A percentile compares a stretch with the other conserved stretches of the same genome.
These are phyloP conservation scores for Stevia rebaudiana DNA, from an alignment of 140 eudicot genomes.

Conservation along the genomic window DNA sequence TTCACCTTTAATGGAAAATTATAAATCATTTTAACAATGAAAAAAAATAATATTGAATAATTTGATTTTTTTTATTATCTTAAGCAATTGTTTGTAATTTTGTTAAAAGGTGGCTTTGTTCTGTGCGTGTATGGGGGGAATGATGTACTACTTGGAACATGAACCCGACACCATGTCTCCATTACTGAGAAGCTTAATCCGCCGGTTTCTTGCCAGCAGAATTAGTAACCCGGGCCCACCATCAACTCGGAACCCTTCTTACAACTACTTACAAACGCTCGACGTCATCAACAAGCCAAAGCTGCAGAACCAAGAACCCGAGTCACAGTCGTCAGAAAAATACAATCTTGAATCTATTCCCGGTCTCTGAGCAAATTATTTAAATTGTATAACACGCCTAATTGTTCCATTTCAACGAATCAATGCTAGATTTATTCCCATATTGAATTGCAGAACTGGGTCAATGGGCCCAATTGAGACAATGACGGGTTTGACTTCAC, in stretches of 20 bases:
- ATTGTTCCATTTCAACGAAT: conserved; percentile 2
- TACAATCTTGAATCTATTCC: conserved; percentile 97
- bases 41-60: too few relatives aligned
- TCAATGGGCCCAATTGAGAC: background rate
- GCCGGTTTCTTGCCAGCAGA: conserved; percentile 92
- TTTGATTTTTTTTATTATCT: too few relatives aligned
- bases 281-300: conserved; percentile 62
- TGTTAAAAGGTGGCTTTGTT: conserved; percentile 71
- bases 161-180: conserved; percentile 99
- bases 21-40: background rate
- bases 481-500: background rate
- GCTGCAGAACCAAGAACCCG: conserved; percentile 38
- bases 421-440: background rate
- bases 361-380: conserved; percentile 55
- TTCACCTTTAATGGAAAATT: background rate
- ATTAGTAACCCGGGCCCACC: conserved; percentile 81
- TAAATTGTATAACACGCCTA: background rate
- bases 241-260: conserved; percentile 56
- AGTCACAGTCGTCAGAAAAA: conserved; percentile 41
- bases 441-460: conserved; percentile 10
- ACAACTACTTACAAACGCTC: conserved; percentile 57
- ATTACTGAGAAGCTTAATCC: conserved; percentile 71
- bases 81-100: background rate
- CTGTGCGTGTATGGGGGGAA: conserved; percentile 97
- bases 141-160: conserved; percentile 93